Conservation (phyloP, 352 stramenopile species). For the Pythium inflatum region DNA sequence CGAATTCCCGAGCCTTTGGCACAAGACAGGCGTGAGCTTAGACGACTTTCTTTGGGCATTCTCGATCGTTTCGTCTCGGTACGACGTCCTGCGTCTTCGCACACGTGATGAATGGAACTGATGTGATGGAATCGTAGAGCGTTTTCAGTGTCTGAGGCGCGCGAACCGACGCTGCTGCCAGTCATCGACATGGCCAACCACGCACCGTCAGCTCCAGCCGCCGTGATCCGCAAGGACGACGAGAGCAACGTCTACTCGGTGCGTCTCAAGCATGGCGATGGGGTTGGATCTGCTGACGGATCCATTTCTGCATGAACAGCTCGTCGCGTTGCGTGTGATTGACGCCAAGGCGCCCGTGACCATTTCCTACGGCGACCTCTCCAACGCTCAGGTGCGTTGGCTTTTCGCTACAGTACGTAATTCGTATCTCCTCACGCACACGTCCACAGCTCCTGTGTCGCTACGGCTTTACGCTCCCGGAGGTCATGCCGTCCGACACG, state of each 20-base stretch:
- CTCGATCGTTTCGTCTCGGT: slow-evolving; percentile 71
- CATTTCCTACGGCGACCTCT: slow-evolving; percentile 75
- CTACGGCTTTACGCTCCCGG: slow-evolving; percentile 69
- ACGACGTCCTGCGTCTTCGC: no score
- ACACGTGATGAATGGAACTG: no score
- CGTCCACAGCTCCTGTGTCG: slow-evolving; percentile 68
- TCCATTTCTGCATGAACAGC: slow-evolving; percentile 36
- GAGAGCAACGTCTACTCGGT: slow-evolving; percentile 52
- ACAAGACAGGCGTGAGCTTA: slow-evolving; percentile 35
- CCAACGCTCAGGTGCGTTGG: slow-evolving; percentile 64
- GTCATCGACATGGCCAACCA: slow-evolving; percentile 87
- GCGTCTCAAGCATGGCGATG: neutral
- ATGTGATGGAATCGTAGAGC: no score
- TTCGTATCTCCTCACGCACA: no score
- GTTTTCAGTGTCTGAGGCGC: slow-evolving; percentile 21
- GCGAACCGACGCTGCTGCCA: slow-evolving; percentile 64
- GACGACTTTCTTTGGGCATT: slow-evolving; percentile 70
- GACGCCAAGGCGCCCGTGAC: slow-evolving; percentile 53
- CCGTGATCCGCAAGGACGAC: slow-evolving; percentile 53
- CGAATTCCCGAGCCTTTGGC: slow-evolving; percentile 52
- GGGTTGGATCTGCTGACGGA: no score
- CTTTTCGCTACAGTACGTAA: no score
- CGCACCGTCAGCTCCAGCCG: slow-evolving; percentile 40
- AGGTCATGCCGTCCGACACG: slow-evolving; percentile 44
- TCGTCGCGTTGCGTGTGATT: slow-evolving; percentile 52